Evolutionary conservation across 768 basidiomycete species (phyloP).

Genomic region (Phlegmacium glaucopus): DNA sequence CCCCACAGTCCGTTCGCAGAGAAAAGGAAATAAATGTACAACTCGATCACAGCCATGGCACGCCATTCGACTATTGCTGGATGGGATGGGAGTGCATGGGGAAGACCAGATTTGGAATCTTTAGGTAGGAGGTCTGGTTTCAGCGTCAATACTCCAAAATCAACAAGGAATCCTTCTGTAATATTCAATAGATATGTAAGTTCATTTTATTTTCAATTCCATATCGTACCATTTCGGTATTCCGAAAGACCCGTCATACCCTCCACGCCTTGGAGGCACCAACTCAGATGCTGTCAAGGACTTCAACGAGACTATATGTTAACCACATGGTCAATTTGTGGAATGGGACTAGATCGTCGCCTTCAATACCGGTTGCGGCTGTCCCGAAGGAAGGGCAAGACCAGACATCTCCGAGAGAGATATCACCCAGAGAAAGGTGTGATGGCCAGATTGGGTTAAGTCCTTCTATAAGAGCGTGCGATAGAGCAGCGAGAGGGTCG

Average conservation of each 20-base stretch:
- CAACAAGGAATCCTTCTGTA: constrained; percentile 84
- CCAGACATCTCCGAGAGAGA: constrained; percentile 93
- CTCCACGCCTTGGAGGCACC: constrained; percentile 79
- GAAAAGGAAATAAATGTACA: constrained; percentile 48
- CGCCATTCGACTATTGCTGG: constrained; percentile 96
- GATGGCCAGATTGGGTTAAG: constrained; percentile 89
- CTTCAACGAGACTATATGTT: constrained; percentile 85
- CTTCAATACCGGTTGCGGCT: constrained; percentile 32
- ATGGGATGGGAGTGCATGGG: constrained; percentile 69
- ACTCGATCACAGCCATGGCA: constrained; percentile 89
- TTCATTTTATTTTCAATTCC: background rate
- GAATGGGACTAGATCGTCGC: constrained; percentile 83
- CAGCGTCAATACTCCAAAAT: constrained; percentile 75
- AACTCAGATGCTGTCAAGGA: constrained; percentile 74
- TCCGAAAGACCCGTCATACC: constrained; percentile 92
- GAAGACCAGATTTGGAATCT: constrained; percentile 49
- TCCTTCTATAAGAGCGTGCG: constrained; percentile 81
- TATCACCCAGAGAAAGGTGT: constrained; percentile 60
- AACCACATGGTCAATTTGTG: constrained; percentile 97
- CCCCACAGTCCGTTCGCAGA: constrained; percentile 1
- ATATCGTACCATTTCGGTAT: constrained; percentile 78
- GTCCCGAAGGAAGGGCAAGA: constrained; percentile 53
- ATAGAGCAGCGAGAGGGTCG: constrained; percentile 74
- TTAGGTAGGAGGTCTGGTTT: constrained; percentile 52
- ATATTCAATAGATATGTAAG: no score